phyloP scores from a whole-genome alignment of 73 alveolate genomes.

The Halteria grandinella region DNA sequence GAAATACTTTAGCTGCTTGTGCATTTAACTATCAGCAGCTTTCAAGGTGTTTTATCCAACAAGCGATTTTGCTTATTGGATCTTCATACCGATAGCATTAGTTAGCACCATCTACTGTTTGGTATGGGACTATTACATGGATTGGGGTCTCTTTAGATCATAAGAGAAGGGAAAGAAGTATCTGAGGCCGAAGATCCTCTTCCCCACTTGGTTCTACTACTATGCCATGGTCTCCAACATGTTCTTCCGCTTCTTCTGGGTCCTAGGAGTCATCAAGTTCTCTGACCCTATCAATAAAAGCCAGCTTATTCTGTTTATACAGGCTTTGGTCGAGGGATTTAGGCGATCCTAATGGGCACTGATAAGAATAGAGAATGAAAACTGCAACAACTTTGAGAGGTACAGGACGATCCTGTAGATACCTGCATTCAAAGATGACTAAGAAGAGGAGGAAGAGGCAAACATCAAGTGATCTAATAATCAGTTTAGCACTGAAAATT shows the following conservation, averaged over 20 bases:
- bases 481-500: too few relatives aligned
- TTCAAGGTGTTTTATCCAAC: not conserved
- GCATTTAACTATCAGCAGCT: not conserved
- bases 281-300: too few relatives aligned
- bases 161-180: conserved; percentile 55
- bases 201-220: conserved; percentile 84
- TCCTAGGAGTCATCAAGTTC: not conserved
- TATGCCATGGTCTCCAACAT: conserved; percentile 75
- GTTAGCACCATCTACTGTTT: conserved; percentile 57
- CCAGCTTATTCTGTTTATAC: too few relatives aligned
- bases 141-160: conserved; percentile 84
- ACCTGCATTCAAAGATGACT: conserved; percentile 59
- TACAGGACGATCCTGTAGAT: conserved; percentile 69
- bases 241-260: conserved; percentile 82
- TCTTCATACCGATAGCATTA: not conserved
- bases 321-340: conserved; percentile 59
- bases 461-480: too few relatives aligned
- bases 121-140: conserved; percentile 87
- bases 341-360: conserved; percentile 66
- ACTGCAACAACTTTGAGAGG: conserved; percentile 59
- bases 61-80: not conserved
- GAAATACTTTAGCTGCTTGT: conserved; percentile 45
- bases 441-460: too few relatives aligned
- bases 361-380: conserved; percentile 75
- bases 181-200: conserved; percentile 73